Base-by-base conservation (phyloP, 495 filamentous ascomycete species). In the Trichoderma virens region DNA sequence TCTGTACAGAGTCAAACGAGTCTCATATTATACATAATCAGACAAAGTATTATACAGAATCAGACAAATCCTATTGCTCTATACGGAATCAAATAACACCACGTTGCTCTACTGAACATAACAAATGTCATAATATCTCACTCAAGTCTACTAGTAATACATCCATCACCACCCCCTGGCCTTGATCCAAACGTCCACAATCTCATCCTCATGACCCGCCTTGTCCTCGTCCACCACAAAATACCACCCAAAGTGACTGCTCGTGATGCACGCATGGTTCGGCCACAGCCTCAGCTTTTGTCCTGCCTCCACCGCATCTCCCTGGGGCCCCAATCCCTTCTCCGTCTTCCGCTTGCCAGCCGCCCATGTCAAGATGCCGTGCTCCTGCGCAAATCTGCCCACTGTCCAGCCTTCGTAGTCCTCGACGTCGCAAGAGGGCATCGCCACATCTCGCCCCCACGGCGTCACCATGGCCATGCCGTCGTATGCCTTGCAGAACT, bases 251-350 rank as follows among this genome's bases (percentile, higher is more conserved):
- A 86, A 88, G 2, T 84, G 84, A 0, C 86, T 86, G 0, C 89
- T 88, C 5, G 90, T 84, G 61, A 94, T 88, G 69, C 92, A 96
- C 43, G 89, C 83, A 74, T 96, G 92, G 69, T 95, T 95, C 0
- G 92, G 91, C 82, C 86, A 93, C 13, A 96, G 77, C 60, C 86
- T 79, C 28, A 94, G 79, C 62, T 85, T 82, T 68, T 85, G 73
- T 9, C 87, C 88, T 28, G 86, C 75, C 1, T 32, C 23, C 73
- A 91, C 61, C 75, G 80, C 71, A 68, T 85, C 79, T 78, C 90
- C 70, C 67, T 80, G 68, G 4, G 14, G 7, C 23, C 31, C 23
- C 28, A 34, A 7, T 27, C 56, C 56, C 34, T 35, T 11, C 67
- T 81, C 76, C 69, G 65, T 67, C 16, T 62, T 34, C 0, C 75